Evolutionary conservation across 257 asterid genomes (phyloP), one percentile per base, ranked within the genome.

Genomic region (Solanum pennellii): DNA sequence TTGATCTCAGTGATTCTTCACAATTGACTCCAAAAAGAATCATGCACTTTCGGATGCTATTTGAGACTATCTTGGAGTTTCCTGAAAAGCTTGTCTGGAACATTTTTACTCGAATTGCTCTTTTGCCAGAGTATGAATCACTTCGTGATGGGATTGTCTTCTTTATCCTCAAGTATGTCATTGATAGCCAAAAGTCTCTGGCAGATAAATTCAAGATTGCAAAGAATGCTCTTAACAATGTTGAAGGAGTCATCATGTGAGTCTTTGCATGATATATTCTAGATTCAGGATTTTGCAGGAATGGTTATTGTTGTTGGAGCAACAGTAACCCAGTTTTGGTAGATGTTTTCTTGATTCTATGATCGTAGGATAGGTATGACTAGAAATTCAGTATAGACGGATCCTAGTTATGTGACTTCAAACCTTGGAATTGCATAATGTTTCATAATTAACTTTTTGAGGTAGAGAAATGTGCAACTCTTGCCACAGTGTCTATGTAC

Each of bases 41-140:
- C n/a, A 93, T 96, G 98, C 99, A 97, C 90, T 95, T 97, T 39
- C 94, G 97, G 49, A 88, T 97, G 95, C 92, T 97, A 33, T 97
- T 97, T 68, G 97, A 93, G 91, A 93, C 94, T 80, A 84, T 94
- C 87, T 91, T 97, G 31, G 96, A 90, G 92, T 91, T 92, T 12
- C 88, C 98, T 1, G 98, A 95, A 76, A 91, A 93, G 91, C 88
- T 91, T 9, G 88, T 97, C 33, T 97, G 99, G 99, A 96, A 94
- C 75, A 86, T 94, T 13, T 97, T 97, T 76, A 92, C 98, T 5
- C 98, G 99, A 52, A 86, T 97, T 42, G 99, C 99, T 88, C 88
- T 88, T 88, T 74, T 90, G 31, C 96, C 96, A 0, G 99, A 97
- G 90, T 89, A 93, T 39, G 99, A 97, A 88, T 33, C 92, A 29